Conservation (phyloP, 2,329 filamentous ascomycete genomes). For the Aspergillus versicolor region DNA sequence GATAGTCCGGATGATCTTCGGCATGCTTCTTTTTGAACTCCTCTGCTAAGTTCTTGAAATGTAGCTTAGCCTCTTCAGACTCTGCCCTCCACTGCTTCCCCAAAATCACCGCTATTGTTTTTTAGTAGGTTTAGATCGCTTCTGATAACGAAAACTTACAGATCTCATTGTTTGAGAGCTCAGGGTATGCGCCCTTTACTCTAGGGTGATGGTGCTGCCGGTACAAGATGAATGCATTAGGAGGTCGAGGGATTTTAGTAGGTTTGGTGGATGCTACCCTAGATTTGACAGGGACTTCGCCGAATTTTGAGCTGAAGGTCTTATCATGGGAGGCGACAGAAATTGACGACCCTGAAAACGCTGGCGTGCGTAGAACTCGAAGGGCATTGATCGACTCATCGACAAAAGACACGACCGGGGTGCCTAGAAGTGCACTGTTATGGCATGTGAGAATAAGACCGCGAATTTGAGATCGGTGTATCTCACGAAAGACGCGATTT, state of each 20-base stretch:
- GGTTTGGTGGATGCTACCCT: conserved; percentile 20
- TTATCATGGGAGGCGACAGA: conserved; percentile 25
- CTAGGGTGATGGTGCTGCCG: conserved; percentile 40
- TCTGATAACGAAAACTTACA: conserved; percentile 31
- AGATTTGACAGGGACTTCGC: conserved; percentile 5
- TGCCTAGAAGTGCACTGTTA: conserved; percentile 26
- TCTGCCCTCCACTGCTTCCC: conserved; percentile 45
- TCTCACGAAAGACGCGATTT: conserved; percentile 31
- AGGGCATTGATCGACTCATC: conserved; percentile 30
- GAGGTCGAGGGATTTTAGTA: conserved; percentile 43
- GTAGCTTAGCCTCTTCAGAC: conserved; percentile 32
- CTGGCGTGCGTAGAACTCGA: conserved; percentile 30
- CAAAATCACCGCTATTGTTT: conserved; percentile 37
- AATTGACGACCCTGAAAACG: conserved; percentile 22
- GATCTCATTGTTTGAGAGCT: conserved; percentile 47
- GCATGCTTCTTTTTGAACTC: conserved; percentile 42
- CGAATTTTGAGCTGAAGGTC: conserved; percentile 9
- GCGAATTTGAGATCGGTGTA: neutral
- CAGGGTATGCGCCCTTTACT: conserved; percentile 40
- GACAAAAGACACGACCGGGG: conserved; percentile 26
- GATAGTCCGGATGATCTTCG: conserved; percentile 43
- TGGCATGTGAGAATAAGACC: conserved; percentile 11
- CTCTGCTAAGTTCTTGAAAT: conserved; percentile 41
- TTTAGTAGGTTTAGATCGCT: conserved; percentile 15
- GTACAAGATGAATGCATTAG: conserved; percentile 49